Percentiles rank a stretch among this genome's conserved stretches.
phyloP scores from a whole-genome alignment of 1,139 yeast species.

The Taphrina wiesneri region DNA sequence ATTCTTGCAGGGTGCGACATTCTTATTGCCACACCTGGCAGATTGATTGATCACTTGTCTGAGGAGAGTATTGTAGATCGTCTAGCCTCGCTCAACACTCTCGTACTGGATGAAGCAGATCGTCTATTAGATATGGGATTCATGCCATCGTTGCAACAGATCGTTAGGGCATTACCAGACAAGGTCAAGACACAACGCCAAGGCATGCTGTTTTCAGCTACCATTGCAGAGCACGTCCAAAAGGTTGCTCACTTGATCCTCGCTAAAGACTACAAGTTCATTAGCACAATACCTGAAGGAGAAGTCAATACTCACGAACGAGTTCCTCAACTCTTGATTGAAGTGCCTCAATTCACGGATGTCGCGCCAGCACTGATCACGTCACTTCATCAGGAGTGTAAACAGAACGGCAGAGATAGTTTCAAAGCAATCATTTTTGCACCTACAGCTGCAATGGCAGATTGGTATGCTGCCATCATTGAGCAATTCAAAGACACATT shows the following conservation, averaged over 20 bases:
- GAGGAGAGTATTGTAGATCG: conserved; percentile 88
- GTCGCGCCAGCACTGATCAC: conserved; percentile 86
- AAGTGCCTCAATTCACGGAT: conserved; percentile 92
- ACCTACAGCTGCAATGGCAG: conserved; percentile 95
- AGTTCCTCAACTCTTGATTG: conserved; percentile 96
- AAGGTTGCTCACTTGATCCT: conserved; percentile 95
- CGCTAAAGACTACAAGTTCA: conserved; percentile 91
- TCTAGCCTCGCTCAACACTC: conserved; percentile 88
- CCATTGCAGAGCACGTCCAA: conserved; percentile 97
- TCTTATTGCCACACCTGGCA: conserved; percentile 95
- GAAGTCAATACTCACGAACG: conserved; percentile 91
- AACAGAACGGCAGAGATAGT: conserved; percentile 56
- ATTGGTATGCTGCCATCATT: conserved; percentile 88
- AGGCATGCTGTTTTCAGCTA: conserved; percentile 96
- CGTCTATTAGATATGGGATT: conserved; percentile 95
- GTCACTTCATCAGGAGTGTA: conserved; percentile 62
- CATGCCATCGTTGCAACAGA: conserved; percentile 97
- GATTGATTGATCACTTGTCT: conserved; percentile 92
- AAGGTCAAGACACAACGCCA: conserved; percentile 80
- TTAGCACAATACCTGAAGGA: conserved; percentile 72
- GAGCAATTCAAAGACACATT: conserved; percentile 78
- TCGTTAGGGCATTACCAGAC: conserved; percentile 86
- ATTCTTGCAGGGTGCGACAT: conserved; percentile 79
- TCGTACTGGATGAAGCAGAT: conserved; percentile 87
- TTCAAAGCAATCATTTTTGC: conserved; percentile 92